Evolutionary conservation across 2,329 filamentous ascomycete species (phyloP).

Genomic region (Cladosporium oxysporum): DNA sequence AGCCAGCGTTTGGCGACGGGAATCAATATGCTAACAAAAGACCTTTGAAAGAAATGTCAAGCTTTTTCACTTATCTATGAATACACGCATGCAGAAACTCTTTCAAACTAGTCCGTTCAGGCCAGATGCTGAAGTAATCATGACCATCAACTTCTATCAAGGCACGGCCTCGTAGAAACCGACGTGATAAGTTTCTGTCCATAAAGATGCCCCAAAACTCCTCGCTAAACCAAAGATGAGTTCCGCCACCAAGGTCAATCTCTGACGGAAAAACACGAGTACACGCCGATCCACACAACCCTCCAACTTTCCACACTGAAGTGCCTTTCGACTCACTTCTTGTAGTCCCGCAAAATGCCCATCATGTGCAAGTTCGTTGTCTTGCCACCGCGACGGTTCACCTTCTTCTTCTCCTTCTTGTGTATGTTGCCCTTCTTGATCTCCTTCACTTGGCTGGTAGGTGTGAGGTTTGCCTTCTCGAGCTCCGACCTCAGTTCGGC

Average conservation of each 20-base stretch:
- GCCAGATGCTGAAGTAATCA: background rate
- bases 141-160: background rate
- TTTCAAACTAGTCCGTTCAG: background rate
- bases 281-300: background rate
- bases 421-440: constrained; percentile 53
- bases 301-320: background rate
- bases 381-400: constrained; percentile 72
- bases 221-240: constrained; percentile 10
- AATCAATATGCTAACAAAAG: background rate
- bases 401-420: constrained; percentile 73
- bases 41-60: background rate
- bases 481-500: constrained; percentile 78
- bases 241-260: background rate
- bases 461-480: constrained; percentile 75
- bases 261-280: background rate
- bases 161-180: background rate
- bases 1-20: background rate
- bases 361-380: constrained; percentile 87
- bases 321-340: constrained; percentile 21
- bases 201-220: constrained; percentile 8
- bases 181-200: background rate
- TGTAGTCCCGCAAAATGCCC: constrained; percentile 74
- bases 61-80: background rate
- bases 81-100: background rate
- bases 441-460: constrained; percentile 77